Percentiles rank a stretch among this genome's conserved stretches.
These are phyloP conservation scores for Meredithiella fracta DNA, from an alignment of 2,329 filamentous ascomycete species.

Conservation along the genomic window DNA sequence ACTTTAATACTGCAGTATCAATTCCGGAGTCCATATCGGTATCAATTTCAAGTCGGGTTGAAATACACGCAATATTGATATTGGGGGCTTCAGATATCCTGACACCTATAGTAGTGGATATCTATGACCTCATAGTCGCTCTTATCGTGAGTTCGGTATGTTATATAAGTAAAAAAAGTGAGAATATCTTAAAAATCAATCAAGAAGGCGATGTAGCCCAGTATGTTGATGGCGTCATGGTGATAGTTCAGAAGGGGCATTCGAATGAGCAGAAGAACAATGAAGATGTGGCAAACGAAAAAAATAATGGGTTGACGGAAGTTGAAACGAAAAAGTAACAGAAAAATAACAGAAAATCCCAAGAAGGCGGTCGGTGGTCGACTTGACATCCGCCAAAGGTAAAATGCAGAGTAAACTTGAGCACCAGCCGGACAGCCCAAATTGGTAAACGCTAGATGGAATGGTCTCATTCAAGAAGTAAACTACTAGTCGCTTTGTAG, in stretches of 20 bases:
- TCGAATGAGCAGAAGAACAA: not conserved
- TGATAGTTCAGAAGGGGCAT: not conserved
- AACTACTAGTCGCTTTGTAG: not conserved
- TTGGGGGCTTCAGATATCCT: too few relatives aligned
- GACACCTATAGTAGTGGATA: too few relatives aligned
- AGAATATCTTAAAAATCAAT: not conserved
- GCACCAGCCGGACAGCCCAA: not conserved
- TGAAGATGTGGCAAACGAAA: not conserved
- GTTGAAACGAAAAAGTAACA: not conserved
- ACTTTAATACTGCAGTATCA: too few relatives aligned
- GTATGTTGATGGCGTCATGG: not conserved
- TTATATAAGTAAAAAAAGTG: too few relatives aligned
- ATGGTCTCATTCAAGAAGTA: not conserved
- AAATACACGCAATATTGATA: too few relatives aligned
- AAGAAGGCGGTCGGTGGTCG: not conserved
- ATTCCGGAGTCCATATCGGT: too few relatives aligned
- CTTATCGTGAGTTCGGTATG: too few relatives aligned
- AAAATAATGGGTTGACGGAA: not conserved
- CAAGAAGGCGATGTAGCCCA: not conserved
- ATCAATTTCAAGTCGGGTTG: too few relatives aligned
- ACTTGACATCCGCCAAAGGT: not conserved
- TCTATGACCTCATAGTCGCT: too few relatives aligned
- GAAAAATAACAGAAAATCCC: not conserved
- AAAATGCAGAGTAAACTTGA: not conserved
- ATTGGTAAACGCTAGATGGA: not conserved